A percentile compares a stretch with the other conserved stretches of the same genome.
phyloP scores from a whole-genome alignment of 140 eudicot species.

The Artemisia princeps region DNA sequence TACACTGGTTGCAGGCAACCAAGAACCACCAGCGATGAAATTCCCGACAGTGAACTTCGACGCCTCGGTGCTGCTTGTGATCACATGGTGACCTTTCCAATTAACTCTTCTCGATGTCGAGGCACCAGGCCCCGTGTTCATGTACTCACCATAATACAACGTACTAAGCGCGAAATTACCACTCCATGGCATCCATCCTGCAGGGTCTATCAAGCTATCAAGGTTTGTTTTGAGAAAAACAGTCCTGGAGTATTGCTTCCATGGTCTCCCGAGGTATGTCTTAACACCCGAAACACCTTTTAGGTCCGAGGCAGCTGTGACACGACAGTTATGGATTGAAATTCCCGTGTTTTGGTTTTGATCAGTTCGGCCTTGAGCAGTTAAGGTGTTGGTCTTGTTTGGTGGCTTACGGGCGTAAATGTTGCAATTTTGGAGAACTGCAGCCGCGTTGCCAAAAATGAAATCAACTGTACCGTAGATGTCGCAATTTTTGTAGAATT shows the following conservation, averaged over 20 bases:
- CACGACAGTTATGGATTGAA: constrained; percentile 56
- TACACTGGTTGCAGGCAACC: constrained; percentile 66
- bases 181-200: constrained; percentile 78
- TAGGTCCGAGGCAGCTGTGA: constrained; percentile 43
- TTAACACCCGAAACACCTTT: constrained; percentile 39
- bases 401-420: constrained; percentile 53
- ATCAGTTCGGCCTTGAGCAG: constrained; percentile 73
- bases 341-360: constrained; percentile 75
- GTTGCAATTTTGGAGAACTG: constrained; percentile 64
- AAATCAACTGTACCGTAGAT: constrained; percentile 71
- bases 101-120: constrained; percentile 50
- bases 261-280: constrained; percentile 65
- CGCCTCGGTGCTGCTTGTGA: constrained; percentile 47
- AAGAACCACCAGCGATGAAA: constrained; percentile 50
- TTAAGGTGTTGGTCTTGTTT: constrained; percentile 53
- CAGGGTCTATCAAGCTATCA: constrained; percentile 51
- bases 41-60: constrained; percentile 48
- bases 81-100: constrained; percentile 68
- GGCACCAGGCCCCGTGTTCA: constrained; percentile 65
- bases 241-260: constrained; percentile 63
- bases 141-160: constrained; percentile 66
- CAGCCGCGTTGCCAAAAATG: constrained; percentile 70
- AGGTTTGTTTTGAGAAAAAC: constrained; percentile 50
- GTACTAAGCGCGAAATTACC: constrained; percentile 51
- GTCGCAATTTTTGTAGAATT: constrained; percentile 63